Conservation (phyloP, 2,329 filamentous ascomycete genomes). For the Pseudocercospora crystallina region DNA sequence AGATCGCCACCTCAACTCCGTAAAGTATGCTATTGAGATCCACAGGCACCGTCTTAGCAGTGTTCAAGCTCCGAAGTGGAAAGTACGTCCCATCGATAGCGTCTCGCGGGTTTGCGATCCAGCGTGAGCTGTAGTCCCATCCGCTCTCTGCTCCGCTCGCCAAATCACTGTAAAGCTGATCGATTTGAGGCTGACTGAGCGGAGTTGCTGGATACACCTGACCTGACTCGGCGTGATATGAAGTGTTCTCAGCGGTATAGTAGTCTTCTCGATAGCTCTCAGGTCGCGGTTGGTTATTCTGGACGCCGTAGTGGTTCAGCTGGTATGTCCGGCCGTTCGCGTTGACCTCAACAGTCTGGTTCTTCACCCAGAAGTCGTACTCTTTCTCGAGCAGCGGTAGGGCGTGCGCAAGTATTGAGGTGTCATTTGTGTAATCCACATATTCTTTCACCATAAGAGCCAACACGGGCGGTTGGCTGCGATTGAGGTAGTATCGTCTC, state of each 20-base stretch:
- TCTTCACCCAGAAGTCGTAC: slow-evolving; percentile 62
- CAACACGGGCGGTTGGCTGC: slow-evolving; percentile 66
- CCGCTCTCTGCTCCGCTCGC: slow-evolving; percentile 66
- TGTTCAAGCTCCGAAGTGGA: slow-evolving; percentile 64
- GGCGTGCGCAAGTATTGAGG: slow-evolving; percentile 59
- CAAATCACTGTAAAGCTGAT: slow-evolving; percentile 59
- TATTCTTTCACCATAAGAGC: slow-evolving; percentile 67
- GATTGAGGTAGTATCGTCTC: slow-evolving; percentile 66
- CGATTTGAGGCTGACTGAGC: slow-evolving; percentile 56
- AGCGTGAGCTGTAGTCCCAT: slow-evolving; percentile 64
- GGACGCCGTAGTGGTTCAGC: slow-evolving; percentile 61
- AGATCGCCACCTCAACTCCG: slow-evolving; percentile 62
- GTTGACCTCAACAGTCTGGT: slow-evolving; percentile 58
- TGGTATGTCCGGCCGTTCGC: slow-evolving; percentile 48
- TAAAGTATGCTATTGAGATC: slow-evolving; percentile 70
- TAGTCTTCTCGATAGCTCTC: slow-evolving; percentile 69
- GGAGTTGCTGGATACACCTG: slow-evolving; percentile 57
- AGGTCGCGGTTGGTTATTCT: slow-evolving; percentile 65
- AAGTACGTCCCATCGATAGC: slow-evolving; percentile 63
- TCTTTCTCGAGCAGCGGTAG: slow-evolving; percentile 64
- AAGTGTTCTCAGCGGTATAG: slow-evolving; percentile 62
- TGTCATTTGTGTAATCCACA: slow-evolving; percentile 64
- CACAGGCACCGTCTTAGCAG: slow-evolving; percentile 59
- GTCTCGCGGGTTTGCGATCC: slow-evolving; percentile 58
- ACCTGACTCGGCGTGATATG: slow-evolving; percentile 60